These are phyloP conservation scores for Sporisorium iseilematis-ciliati DNA, from an alignment of 1,284 basidiomycete genomes.

Conservation along the genomic window DNA sequence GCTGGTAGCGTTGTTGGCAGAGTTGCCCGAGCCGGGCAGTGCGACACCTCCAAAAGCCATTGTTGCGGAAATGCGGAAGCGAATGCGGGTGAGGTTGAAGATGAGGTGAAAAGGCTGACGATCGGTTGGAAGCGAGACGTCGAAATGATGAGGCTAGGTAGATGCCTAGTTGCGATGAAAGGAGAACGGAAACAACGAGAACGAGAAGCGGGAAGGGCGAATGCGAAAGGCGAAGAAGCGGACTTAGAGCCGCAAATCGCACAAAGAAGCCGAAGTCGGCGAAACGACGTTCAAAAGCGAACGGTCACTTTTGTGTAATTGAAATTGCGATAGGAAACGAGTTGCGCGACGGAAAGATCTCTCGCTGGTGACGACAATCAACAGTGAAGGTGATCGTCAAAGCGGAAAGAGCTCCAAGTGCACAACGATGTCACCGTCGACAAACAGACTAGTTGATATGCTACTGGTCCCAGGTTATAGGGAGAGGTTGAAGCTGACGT, in stretches of 20 bases:
- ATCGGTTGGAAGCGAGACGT: slow-evolving; percentile 11
- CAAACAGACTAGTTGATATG: slow-evolving; percentile 44
- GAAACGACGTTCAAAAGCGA: slow-evolving; percentile 20
- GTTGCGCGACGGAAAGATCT: slow-evolving; percentile 13
- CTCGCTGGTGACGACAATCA: slow-evolving; percentile 27
- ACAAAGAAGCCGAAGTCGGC: slow-evolving; percentile 19
- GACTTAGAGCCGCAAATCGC: slow-evolving; percentile 12
- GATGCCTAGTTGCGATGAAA: slow-evolving; percentile 20
- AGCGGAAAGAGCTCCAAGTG: slow-evolving; percentile 25
- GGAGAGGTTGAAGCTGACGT: slow-evolving; percentile 14
- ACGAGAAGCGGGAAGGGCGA: slow-evolving; percentile 1
- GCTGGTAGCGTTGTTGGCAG: slow-evolving; percentile 34
- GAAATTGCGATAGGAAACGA: slow-evolving; percentile 12
- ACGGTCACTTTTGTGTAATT: slow-evolving; percentile 21
- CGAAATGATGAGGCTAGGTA: slow-evolving; percentile 16
- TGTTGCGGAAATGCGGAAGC: not conserved
- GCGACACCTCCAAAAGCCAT: slow-evolving; percentile 57
- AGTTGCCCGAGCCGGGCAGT: slow-evolving; percentile 45
- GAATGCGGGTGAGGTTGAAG: slow-evolving; percentile 4
- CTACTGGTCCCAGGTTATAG: slow-evolving; percentile 17
- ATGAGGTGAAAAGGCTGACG: not conserved
- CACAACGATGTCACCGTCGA: slow-evolving; percentile 44
- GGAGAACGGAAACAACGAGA: not conserved
- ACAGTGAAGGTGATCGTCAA: slow-evolving; percentile 45
- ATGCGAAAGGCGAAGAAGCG: slow-evolving; percentile 5